phyloP scores from a whole-genome alignment of 352 stramenopile species.

The Globisporangium viniferum region DNA sequence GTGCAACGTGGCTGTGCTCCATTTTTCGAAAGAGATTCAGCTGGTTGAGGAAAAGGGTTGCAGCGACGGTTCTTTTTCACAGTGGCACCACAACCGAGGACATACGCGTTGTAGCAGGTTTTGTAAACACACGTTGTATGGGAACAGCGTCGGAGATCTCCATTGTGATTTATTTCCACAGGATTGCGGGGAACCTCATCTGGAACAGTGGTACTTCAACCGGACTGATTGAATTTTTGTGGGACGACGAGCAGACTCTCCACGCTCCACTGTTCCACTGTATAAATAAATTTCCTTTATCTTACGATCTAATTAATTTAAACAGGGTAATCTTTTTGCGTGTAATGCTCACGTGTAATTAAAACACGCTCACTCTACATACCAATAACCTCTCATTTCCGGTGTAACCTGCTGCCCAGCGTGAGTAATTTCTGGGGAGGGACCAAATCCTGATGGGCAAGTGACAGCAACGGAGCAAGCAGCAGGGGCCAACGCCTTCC shows the following conservation, averaged over 20 bases:
- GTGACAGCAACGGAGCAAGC: not conserved
- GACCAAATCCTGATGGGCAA: slow-evolving; percentile 11
- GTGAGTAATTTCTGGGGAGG: slow-evolving; percentile 10
- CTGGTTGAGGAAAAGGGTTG: not conserved
- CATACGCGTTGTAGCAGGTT: not conserved
- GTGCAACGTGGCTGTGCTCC: not conserved
- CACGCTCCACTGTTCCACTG: not conserved
- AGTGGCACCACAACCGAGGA: not conserved
- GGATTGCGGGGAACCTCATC: not conserved
- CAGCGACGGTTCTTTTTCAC: not conserved
- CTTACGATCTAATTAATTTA: not conserved
- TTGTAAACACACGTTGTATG: not conserved
- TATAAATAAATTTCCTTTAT: not conserved
- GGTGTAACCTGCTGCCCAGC: not conserved
- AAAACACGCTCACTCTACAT: not conserved
- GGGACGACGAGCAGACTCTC: not conserved
- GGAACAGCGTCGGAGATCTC: not conserved
- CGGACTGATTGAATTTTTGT: not conserved
- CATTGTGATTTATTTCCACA: not conserved
- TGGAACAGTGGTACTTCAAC: not conserved
- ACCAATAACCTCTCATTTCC: not conserved
- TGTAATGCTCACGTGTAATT: not conserved
- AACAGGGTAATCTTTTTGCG: not conserved
- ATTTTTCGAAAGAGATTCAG: not conserved
- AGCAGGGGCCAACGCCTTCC: not conserved